These are phyloP conservation scores for Sordariomycetes sp. DNA, from an alignment of 2,329 filamentous ascomycete species.

Conservation along the genomic window DNA sequence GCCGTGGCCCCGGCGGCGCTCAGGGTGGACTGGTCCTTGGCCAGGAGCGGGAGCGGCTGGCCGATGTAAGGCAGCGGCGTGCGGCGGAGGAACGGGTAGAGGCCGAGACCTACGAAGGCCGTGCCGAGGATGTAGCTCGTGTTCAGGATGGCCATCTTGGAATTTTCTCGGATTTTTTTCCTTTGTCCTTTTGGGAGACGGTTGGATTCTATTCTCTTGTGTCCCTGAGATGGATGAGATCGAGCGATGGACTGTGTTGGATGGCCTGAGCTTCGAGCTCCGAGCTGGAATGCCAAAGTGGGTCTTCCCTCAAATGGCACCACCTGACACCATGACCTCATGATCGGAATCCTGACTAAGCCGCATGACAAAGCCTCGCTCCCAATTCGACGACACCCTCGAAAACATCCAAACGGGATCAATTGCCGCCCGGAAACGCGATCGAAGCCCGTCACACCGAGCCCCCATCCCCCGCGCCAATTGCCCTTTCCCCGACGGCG, in stretches of 20 bases:
- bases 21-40: constrained; percentile 2
- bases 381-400: neutral
- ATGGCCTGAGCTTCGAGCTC: neutral
- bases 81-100: constrained; percentile 5
- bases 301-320: neutral
- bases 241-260: neutral
- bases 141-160: neutral
- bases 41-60: constrained; percentile 4
- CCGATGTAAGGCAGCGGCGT: constrained; percentile 1
- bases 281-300: neutral
- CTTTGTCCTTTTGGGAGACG: neutral
- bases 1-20: neutral
- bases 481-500: neutral
- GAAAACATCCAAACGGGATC: neutral
- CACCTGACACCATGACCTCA: neutral
- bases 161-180: neutral
- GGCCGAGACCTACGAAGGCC: constrained; percentile 5
- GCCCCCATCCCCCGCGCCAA: neutral
- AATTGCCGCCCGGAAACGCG: neutral
- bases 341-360: neutral
- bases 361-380: neutral
- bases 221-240: neutral
- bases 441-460: neutral
- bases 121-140: constrained; percentile 5
- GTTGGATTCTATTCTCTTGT: neutral